Conservation (phyloP, 768 basidiomycete species). For the Boletus patriciae region DNA sequence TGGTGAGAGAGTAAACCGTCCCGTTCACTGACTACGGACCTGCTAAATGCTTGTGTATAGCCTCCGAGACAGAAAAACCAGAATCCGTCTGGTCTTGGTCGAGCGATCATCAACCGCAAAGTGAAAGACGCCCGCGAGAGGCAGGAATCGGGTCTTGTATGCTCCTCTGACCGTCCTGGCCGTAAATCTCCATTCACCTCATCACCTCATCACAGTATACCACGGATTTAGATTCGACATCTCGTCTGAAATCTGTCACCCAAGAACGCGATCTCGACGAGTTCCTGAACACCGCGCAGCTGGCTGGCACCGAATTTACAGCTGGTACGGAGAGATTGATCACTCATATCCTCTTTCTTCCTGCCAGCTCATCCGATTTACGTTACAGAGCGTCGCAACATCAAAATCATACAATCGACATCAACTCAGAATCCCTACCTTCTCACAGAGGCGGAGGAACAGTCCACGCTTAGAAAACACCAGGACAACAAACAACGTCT, state of each 20-base stretch:
- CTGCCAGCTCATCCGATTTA: conserved; percentile 6
- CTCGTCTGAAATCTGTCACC: conserved; percentile 84
- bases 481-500: conserved; percentile 69
- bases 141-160: conserved; percentile 58
- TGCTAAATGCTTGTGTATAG: conserved; percentile 29
- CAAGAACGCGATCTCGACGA: conserved; percentile 96
- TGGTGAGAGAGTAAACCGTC: conserved; percentile 10
- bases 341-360: neutral
- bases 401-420: conserved; percentile 68
- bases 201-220: conserved; percentile 53
- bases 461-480: conserved; percentile 70
- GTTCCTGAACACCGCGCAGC: conserved; percentile 90
- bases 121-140: conserved; percentile 40
- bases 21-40: neutral
- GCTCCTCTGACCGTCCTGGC: conserved; percentile 23
- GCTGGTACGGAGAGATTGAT: conserved; percentile 60
- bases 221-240: conserved; percentile 67
- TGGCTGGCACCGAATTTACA: conserved; percentile 94
- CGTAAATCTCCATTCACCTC: conserved; percentile 1
- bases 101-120: conserved; percentile 93
- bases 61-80: conserved; percentile 58
- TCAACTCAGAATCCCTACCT: conserved; percentile 80
- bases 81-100: conserved; percentile 83
- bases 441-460: conserved; percentile 79
- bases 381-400: conserved; percentile 66